phyloP scores from a whole-genome alignment of 179 eudicot species.

The Camellia oleifera region DNA sequence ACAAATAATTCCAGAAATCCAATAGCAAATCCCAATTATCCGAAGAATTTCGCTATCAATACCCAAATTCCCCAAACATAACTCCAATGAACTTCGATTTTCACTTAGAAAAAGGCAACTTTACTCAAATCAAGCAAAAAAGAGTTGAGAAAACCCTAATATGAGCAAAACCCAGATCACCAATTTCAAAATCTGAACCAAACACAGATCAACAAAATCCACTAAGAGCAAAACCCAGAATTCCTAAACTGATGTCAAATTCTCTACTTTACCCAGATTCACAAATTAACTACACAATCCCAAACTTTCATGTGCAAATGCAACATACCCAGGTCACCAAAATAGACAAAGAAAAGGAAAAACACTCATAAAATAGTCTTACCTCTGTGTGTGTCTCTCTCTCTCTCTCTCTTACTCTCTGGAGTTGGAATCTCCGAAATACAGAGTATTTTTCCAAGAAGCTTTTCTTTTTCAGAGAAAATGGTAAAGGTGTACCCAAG shows the following conservation, averaged over 20 bases:
- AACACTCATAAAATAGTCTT: constrained; percentile 8
- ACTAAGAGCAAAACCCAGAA: constrained; percentile 12
- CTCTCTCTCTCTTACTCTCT: neutral
- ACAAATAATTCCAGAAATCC: constrained; percentile 10
- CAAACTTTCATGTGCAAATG: neutral
- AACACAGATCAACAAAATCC: constrained; percentile 3
- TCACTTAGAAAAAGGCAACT: constrained; percentile 1
- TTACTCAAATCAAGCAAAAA: neutral
- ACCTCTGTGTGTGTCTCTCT: neutral
- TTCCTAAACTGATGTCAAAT: neutral
- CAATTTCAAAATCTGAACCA: constrained; percentile 17
- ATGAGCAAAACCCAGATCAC: constrained; percentile 40
- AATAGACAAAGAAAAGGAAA: neutral
- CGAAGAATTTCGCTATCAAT: constrained; percentile 21
- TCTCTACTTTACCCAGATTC: neutral
- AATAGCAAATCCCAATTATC: neutral
- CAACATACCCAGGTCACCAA: constrained; percentile 6
- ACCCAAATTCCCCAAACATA: constrained; percentile 24
- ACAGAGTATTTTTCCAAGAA: constrained; percentile 1
- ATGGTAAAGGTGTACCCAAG: constrained; percentile 27
- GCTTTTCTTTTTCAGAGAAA: constrained; percentile 8
- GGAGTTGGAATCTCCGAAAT: constrained; percentile 5
- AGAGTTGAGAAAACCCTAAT: constrained; percentile 27
- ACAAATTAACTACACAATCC: neutral
- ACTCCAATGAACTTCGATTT: constrained; percentile 15